A percentile compares a stretch with the other conserved stretches of the same genome.
Evolutionary conservation across 164 flowering plant species (phyloP).

Genomic region (Berberis vulgaris): DNA sequence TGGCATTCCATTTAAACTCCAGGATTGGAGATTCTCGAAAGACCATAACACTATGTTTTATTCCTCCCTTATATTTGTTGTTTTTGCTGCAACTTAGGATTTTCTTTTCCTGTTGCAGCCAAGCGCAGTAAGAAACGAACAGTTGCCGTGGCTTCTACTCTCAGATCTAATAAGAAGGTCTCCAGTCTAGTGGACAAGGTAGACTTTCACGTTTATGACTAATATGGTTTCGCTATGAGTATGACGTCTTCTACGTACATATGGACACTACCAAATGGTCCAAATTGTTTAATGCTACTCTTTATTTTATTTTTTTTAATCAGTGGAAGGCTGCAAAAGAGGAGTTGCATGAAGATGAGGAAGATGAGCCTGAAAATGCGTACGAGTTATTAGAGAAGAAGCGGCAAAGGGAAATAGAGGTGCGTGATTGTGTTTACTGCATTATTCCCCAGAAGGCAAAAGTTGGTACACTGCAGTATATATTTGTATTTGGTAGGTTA

Average conservation of each 20-base stretch:
- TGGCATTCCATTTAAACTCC: no score
- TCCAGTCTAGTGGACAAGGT: slow-evolving; percentile 96
- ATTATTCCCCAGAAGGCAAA: neutral
- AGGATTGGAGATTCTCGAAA: no score
- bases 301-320: neutral
- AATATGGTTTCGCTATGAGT: no score
- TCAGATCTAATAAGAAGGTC: slow-evolving; percentile 91
- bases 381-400: slow-evolving; percentile 73
- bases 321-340: slow-evolving; percentile 99
- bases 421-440: slow-evolving; percentile 14
- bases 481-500: no score
- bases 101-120: slow-evolving; percentile 28
- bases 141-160: slow-evolving; percentile 49
- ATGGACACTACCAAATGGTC: no score
- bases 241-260: no score
- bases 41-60: neutral
- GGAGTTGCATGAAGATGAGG: slow-evolving; percentile 76
- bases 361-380: slow-evolving; percentile 72
- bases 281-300: neutral
- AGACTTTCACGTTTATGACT: slow-evolving; percentile 1
- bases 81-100: neutral
- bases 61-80: neutral
- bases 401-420: slow-evolving; percentile 85
- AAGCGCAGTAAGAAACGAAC: slow-evolving; percentile 60
- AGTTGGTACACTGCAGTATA: no score